Evolutionary conservation across 345 rosid genomes (phyloP).

Genomic region (Anacardium occidentale): DNA sequence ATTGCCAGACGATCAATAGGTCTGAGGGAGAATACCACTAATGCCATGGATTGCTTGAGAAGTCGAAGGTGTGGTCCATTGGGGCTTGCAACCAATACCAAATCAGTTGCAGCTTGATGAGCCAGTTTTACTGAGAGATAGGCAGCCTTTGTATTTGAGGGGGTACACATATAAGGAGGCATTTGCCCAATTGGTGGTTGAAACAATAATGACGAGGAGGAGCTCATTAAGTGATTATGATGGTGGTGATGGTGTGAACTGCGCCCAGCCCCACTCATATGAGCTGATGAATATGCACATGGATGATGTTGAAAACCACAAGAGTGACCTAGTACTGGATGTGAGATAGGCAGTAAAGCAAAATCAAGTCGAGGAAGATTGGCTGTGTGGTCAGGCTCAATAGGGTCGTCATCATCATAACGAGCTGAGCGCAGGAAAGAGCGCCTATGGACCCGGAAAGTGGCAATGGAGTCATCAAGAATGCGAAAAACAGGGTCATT

Average conservation of each 20-base stretch:
- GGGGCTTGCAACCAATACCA: slow-evolving; percentile 75
- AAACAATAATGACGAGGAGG: slow-evolving; percentile 33
- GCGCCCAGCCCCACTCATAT: slow-evolving; percentile 22
- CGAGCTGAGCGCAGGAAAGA: slow-evolving; percentile 75
- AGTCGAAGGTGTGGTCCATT: slow-evolving; percentile 77
- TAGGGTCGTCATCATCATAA: slow-evolving; percentile 82
- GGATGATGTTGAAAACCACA: slow-evolving; percentile 36
- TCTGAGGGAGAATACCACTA: slow-evolving; percentile 70
- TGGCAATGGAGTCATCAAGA: slow-evolving; percentile 77
- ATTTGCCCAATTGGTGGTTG: slow-evolving; percentile 30
- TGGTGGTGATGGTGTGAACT: slow-evolving; percentile 26
- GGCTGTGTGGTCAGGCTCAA: slow-evolving; percentile 48
- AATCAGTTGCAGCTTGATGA: slow-evolving; percentile 57
- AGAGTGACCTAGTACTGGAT: slow-evolving; percentile 32
- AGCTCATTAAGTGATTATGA: slow-evolving; percentile 32
- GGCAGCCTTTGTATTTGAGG: slow-evolving; percentile 41
- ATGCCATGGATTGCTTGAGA: slow-evolving; percentile 79
- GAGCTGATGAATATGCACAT: slow-evolving; percentile 30
- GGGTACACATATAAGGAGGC: slow-evolving; percentile 26
- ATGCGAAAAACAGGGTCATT: slow-evolving; percentile 65
- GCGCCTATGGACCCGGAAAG: slow-evolving; percentile 67
- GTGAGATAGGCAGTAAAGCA: slow-evolving; percentile 47
- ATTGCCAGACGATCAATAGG: slow-evolving; percentile 74
- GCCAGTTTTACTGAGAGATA: slow-evolving; percentile 64
- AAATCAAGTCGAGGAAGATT: slow-evolving; percentile 54